phyloP scores from a whole-genome alignment of 2,329 filamentous ascomycete species.

The Plenodomus lindquistii region DNA sequence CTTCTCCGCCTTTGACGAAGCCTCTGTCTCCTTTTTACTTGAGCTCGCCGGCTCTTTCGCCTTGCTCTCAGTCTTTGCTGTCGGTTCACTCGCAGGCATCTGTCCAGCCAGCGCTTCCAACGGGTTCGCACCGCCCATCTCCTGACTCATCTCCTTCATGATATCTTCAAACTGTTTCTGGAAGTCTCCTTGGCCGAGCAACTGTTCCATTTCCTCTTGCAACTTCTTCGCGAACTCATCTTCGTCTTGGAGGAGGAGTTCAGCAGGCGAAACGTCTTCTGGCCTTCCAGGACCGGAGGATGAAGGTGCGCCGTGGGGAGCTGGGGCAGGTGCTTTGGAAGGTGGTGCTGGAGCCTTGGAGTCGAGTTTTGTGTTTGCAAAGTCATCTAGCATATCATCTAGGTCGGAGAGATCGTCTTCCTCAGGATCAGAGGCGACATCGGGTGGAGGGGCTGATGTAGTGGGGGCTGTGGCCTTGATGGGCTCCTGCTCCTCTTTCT shows the following conservation, averaged over 20 bases:
- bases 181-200: conserved; percentile 76
- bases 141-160: conserved; percentile 68
- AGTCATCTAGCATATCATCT: conserved; percentile 94
- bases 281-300: conserved; percentile 48
- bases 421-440: conserved; percentile 77
- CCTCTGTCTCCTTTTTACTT: conserved; percentile 12
- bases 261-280: conserved; percentile 33
- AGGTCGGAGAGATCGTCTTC: conserved; percentile 91
- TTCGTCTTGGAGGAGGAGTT: conserved; percentile 37
- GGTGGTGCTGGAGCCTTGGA: conserved; percentile 45
- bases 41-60: conserved; percentile 9
- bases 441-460: conserved; percentile 25
- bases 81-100: conserved; percentile 21
- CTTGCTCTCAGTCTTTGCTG: conserved; percentile 10
- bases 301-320: conserved; percentile 39
- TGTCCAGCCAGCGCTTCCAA: conserved; percentile 30
- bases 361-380: conserved; percentile 68
- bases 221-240: conserved; percentile 83
- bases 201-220: conserved; percentile 85
- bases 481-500: conserved; percentile 18
- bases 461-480: conserved; percentile 10
- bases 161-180: conserved; percentile 77
- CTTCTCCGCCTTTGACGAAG: conserved; percentile 57
- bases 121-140: conserved; percentile 28
- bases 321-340: conserved; percentile 36